A percentile compares a stretch with the other conserved stretches of the same genome.
Conservation (phyloP, 345 rosid genomes). For the Corchorus capsularis region DNA sequence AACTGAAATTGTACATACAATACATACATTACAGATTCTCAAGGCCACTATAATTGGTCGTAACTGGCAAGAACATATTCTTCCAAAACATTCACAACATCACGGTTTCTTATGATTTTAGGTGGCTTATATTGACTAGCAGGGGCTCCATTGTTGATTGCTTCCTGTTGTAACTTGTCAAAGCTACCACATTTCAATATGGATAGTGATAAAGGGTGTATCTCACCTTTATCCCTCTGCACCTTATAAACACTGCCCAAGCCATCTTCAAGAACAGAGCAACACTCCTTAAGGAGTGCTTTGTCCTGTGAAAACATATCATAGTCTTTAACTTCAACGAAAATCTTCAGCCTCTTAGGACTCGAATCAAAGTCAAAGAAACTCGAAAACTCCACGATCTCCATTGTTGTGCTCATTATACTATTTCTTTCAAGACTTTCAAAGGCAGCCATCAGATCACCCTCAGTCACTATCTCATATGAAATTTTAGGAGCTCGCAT, state of each 20-base stretch:
- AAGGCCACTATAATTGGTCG: too few species aligned
- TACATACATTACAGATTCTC: too few species aligned
- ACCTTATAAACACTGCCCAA: constrained; percentile 46
- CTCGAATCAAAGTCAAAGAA: constrained; percentile 31
- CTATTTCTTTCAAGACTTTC: constrained; percentile 37
- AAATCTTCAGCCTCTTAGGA: constrained; percentile 38
- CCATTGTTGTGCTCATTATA: constrained; percentile 22
- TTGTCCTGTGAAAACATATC: constrained; percentile 18
- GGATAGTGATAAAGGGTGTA: constrained; percentile 34
- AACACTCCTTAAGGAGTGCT: constrained; percentile 26
- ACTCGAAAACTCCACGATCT: constrained; percentile 39
- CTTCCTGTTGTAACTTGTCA: constrained; percentile 36
- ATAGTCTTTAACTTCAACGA: constrained; percentile 36
- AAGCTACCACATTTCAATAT: constrained; percentile 46
- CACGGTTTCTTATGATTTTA: constrained; percentile 44
- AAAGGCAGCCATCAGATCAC: constrained; percentile 41
- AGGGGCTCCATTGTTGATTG: constrained; percentile 43
- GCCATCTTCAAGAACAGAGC: constrained; percentile 37
- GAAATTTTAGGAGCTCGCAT: constrained; percentile 50
- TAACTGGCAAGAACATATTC: constrained; percentile 25
- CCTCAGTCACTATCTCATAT: constrained; percentile 40
- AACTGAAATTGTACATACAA: too few species aligned
- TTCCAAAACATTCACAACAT: constrained; percentile 38
- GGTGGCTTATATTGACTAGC: constrained; percentile 57
- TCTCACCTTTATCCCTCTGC: constrained; percentile 39